Evolutionary conservation across 2,329 filamentous ascomycete species (phyloP), one percentile per base, ranked within the genome.

Genomic region (Stromatinia cepivora): DNA sequence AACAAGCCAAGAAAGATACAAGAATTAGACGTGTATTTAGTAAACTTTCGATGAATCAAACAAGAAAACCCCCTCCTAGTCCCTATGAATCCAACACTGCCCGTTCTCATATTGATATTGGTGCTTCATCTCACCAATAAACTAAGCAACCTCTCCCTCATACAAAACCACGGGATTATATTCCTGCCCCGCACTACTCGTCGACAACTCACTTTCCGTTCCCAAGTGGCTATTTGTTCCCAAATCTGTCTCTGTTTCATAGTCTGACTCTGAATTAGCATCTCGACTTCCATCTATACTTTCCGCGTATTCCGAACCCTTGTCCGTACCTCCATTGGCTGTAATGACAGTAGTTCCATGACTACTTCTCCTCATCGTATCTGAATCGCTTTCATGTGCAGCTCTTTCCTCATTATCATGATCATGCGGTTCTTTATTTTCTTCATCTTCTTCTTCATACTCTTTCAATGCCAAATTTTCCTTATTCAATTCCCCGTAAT

Each of bases 381-480:
- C 75, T 36, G 68, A 72, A 42, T 77, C 75, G 28, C 72, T 77
- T 10, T 69, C 71, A 4, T 74, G 72, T 7, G 53, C 73, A 39
- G 71, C 59, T 9, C 68, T 70, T 11, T 70, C 71, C 17, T 48
- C 50, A 54, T 73, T 69, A 31, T 73, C 73, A 28, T 39, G 46
- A 28, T 52, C 31, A 25, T 3, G 15, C 13, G 53, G 10, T 15
- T 50, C 53, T n/a, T 61, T 57, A 36, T 75, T 71, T 31, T 73
- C 73, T 17, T 77, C 73, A 46, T 78, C 75, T 39, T 91, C 89
- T 20, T 68, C 46, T 54, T 88, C 85, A 61, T 84, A 86, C 77
- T 91, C 89, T n/a, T 84, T 83, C 52, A 90, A 81, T 7, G 81
- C 80, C 50, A 89, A 81, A 72, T 91, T 90, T 77, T 90, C 89